A percentile compares a stretch with the other conserved stretches of the same genome.
phyloP scores from a whole-genome alignment of 1,284 basidiomycete genomes.

The Athelia sp. region DNA sequence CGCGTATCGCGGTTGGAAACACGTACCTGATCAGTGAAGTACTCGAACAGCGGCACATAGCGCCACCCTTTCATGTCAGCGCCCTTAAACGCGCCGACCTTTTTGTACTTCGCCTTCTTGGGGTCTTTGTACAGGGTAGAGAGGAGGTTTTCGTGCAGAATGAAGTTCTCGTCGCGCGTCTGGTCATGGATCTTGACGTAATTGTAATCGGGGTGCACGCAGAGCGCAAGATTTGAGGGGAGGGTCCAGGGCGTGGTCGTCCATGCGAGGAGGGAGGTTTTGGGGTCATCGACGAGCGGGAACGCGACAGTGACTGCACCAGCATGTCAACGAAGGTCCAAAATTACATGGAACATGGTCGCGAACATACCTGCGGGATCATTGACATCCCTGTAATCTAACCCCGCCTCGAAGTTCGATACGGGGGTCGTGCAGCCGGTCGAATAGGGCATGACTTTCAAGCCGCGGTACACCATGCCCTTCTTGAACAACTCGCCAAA shows the following conservation, averaged over 20 bases:
- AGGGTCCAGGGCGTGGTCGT: constrained; percentile 99
- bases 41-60: constrained; percentile 95
- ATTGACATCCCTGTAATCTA: constrained; percentile 90
- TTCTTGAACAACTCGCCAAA: constrained; percentile 92
- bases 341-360: not conserved
- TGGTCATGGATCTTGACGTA: constrained; percentile 98
- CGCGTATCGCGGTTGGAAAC: too few relatives aligned
- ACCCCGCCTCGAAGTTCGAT: constrained; percentile 97
- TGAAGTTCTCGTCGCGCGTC: constrained; percentile 86
- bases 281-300: constrained; percentile 89
- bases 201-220: constrained; percentile 93
- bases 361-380: constrained; percentile 79
- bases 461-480: constrained; percentile 90
- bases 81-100: constrained; percentile 83
- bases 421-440: constrained; percentile 95
- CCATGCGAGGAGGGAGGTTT: constrained; percentile 92
- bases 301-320: constrained; percentile 93
- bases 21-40: constrained; percentile 86
- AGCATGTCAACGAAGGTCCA: not conserved
- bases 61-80: constrained; percentile 94
- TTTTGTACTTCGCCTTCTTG: constrained; percentile 96
- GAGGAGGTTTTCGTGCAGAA: constrained; percentile 88
- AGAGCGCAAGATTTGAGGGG: constrained; percentile 92
- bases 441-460: constrained; percentile 98
- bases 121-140: constrained; percentile 95